Conservation (phyloP, 2,329 filamentous ascomycete species). For the Geosmithia putterillii region DNA sequence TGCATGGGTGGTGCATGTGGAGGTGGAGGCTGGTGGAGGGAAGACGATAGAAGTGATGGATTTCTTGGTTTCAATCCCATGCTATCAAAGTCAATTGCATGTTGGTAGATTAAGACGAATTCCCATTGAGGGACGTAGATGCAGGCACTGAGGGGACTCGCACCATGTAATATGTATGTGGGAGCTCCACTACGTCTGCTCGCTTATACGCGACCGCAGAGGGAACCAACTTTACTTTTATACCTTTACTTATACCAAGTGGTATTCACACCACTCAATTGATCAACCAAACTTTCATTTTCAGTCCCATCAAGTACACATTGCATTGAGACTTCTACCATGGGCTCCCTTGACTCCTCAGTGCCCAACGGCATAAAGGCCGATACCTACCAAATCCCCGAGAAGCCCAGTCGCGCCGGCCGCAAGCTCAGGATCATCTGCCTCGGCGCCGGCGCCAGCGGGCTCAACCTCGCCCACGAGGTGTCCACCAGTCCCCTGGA, state of each 20-base stretch:
- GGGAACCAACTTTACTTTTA: too few relatives aligned
- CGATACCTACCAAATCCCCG: conserved; percentile 8
- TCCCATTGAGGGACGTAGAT: too few relatives aligned
- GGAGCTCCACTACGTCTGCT: too few relatives aligned
- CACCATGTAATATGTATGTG: too few relatives aligned
- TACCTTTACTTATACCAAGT: too few relatives aligned
- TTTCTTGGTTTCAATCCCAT: too few relatives aligned
- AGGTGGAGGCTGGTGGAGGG: background rate
- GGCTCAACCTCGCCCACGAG: conserved; percentile 13
- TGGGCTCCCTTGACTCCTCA: background rate
- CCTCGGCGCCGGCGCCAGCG: conserved; percentile 16
- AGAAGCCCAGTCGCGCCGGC: conserved; percentile 10
- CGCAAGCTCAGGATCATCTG: conserved; percentile 14
- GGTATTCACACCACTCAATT: too few relatives aligned
- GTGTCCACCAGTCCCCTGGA: conserved; percentile 8
- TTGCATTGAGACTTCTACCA: background rate
- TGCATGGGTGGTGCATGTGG: background rate
- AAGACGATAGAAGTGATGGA: background rate
- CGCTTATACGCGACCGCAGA: too few relatives aligned
- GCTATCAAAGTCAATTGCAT: too few relatives aligned
- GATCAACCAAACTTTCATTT: too few relatives aligned
- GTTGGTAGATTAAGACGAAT: too few relatives aligned
- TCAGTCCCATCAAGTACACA: background rate
- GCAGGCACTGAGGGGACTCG: too few relatives aligned
- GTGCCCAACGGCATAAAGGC: background rate